phyloP scores from a whole-genome alignment of 1,284 basidiomycete genomes.

The Athelia sp. region DNA sequence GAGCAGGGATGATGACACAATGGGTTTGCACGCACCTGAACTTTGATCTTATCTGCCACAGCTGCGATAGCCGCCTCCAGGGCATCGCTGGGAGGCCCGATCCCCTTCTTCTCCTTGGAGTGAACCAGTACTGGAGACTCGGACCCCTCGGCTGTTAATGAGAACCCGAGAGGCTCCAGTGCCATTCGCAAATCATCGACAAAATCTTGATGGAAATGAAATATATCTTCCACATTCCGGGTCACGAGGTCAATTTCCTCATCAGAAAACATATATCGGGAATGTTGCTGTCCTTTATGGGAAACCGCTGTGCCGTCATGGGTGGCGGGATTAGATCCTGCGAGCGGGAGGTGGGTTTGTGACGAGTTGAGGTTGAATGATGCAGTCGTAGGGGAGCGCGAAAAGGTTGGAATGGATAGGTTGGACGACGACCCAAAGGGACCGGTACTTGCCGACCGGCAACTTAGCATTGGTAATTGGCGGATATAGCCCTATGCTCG shows the following conservation, averaged over 20 bases:
- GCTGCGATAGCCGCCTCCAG: slow-evolving; percentile 47
- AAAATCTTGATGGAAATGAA: slow-evolving; percentile 71
- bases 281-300: slow-evolving; percentile 32
- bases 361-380: slow-evolving; percentile 14
- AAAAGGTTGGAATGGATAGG: slow-evolving; percentile 25
- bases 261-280: slow-evolving; percentile 47
- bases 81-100: slow-evolving; percentile 19
- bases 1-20: no score
- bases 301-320: slow-evolving; percentile 4
- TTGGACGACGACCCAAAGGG: slow-evolving; percentile 39
- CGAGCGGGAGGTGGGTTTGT: slow-evolving; percentile 15
- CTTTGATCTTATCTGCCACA: slow-evolving; percentile 42
- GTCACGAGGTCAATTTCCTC: slow-evolving; percentile 53
- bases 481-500: slow-evolving; percentile 24
- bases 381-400: not conserved
- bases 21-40: slow-evolving; percentile 31
- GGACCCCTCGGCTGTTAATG: slow-evolving; percentile 23
- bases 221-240: slow-evolving; percentile 72
- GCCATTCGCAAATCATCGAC: slow-evolving; percentile 55
- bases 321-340: slow-evolving; percentile 1
- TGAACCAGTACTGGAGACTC: slow-evolving; percentile 15
- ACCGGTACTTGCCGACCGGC: slow-evolving; percentile 28
- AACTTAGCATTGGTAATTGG: slow-evolving; percentile 23
- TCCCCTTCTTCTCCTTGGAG: slow-evolving; percentile 9
- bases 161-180: slow-evolving; percentile 47